Base-by-base conservation (phyloP, 805 yeast genomes). In the Candida awuae region DNA sequence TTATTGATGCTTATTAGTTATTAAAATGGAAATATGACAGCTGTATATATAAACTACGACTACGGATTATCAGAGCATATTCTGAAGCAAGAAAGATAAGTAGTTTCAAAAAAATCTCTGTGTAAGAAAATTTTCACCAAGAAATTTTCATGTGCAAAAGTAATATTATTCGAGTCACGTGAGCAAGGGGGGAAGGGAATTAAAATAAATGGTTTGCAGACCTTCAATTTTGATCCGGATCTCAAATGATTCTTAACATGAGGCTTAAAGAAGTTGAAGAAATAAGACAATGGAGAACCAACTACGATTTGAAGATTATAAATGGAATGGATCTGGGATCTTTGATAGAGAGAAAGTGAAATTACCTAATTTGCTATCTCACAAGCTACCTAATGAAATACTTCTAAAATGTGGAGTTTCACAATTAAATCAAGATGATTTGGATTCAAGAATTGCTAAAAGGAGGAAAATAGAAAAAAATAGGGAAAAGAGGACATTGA, bases 1-100 rank as follows among this genome's bases (percentile, higher is more conserved):
- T 81, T 34, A n/a, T 19, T 35, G 31, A n/a, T 20, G 17, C 17
- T 23, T 25, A 9, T 9, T 7, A 6, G 10, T 13, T 25, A 12
- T 25, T 25, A 4, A 25, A 14, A 25, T 4, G 12, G 28, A 25
- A 14, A 10, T 6, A 10, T 25, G 28, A 12, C n/a, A 12, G n/a
- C n/a, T 13, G 28, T 12, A 14, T 25, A 14, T 12, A 7, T 6
- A 12, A 13, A 25, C 28, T 25, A 25, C 28, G 28, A 7, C 28
- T 25, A 25, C 28, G n/a, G n/a, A 14, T 14, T 25, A n/a, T n/a
- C n/a, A n/a, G n/a, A n/a, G n/a, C n/a, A n/a, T n/a, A n/a, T n/a
- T n/a, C n/a, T n/a, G n/a, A n/a, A n/a, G n/a, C n/a, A n/a, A n/a
- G n/a, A n/a, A n/a, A n/a, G n/a, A n/a, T n/a, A n/a, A n/a, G n/a